Evolutionary conservation across 352 stramenopile species (phyloP), one percentile per base, ranked within the genome.

Genomic region (Phytophthora nicotianae): DNA sequence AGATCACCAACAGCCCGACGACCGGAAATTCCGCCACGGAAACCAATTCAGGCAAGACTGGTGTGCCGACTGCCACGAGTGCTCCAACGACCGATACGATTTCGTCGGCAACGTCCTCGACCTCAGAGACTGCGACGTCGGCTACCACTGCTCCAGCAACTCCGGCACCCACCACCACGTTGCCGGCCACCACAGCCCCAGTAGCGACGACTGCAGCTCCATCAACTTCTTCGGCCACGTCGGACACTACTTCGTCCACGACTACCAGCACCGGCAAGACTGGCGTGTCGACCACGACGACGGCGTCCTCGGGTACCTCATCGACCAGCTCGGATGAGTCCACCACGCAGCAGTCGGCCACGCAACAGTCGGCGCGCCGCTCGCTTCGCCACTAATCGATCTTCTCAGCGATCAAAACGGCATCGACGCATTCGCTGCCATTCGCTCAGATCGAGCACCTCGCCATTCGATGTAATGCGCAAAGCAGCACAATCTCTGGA

Each of bases 1-100:
- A 68, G 37, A 50, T 68, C 35, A 68, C 59, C 19, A 68, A 68
- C 59, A 57, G 46, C 19, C 53, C 60, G n/a, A 54, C 55, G 13
- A 56, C 58, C 19, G 54, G 20, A 47, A 57, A 32, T 13, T 45
- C 58, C 17, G 58, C 57, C 20, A 46, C 58, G 11, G 37, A 24
- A 2, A 54, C 29, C 9, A 62, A 41, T 38, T 4, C 55, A 19
- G 47, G 41, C 45, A 64, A 63, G 54, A 58, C 61, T 37, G 61
- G 61, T 6, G 29, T 55, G 5, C 54, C 61, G 20, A 40, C 62
- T 11, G 45, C 24, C 27, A 51, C 45, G 24, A 51, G 45, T 16
- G 45, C 45, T 4, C 45, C 45, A 51, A 38, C 45, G 24, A 20
- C 21, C 1, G 45, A 40, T 38, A 38, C 45, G 8, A 51, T 24